Base-by-base conservation (phyloP, 179 eudicot species). In the Corrigiola litoralis region DNA sequence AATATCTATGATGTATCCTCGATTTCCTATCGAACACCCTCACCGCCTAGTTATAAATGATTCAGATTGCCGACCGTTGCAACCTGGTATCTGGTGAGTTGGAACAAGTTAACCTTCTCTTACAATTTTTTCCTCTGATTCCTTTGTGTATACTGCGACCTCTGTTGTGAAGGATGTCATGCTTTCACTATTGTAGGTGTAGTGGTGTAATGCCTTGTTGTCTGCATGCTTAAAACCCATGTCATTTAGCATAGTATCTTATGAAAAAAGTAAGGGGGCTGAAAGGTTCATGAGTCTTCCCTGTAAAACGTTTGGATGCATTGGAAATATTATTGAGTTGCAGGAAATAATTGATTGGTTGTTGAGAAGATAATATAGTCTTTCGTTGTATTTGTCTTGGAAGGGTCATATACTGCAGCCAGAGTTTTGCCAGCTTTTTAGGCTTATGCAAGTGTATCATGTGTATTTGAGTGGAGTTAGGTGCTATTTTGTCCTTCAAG, bases 81-180 rank as follows among this genome's bases (percentile, higher is more conserved):
- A 85, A 58, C 91, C 97, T 7, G 99, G 99, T 78, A 83, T 94
- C 78, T 92, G 96, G 98, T 92, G 41, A 21, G 83, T 75, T 11
- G 3, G 20, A 23, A 20, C 6, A 27, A 45, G 25, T 40, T 27
- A 27, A 66, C 12, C 53, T 9, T 25, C n/a, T 38, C n/a, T 32
- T 41, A 5, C 8, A 12, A 46, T 23, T 8, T 32, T 46, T 1
- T 16, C 34, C 9, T 58, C 17, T 45, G 33, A 11, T 25, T 61
- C 36, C 3, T 44, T 56, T 42, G 20, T 13, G 46, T 7, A 28
- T 21, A 2, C 33, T 54, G n/a, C n/a, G n/a, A n/a, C n/a, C n/a
- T n/a, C n/a, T n/a, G n/a, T n/a, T n/a, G n/a, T n/a, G n/a, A n/a
- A n/a, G n/a, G n/a, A n/a, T n/a, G n/a, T n/a, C n/a, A n/a, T n/a